Evolutionary conservation across 2,329 filamentous ascomycete species (phyloP).

Genomic region (Orbilia quercus): DNA sequence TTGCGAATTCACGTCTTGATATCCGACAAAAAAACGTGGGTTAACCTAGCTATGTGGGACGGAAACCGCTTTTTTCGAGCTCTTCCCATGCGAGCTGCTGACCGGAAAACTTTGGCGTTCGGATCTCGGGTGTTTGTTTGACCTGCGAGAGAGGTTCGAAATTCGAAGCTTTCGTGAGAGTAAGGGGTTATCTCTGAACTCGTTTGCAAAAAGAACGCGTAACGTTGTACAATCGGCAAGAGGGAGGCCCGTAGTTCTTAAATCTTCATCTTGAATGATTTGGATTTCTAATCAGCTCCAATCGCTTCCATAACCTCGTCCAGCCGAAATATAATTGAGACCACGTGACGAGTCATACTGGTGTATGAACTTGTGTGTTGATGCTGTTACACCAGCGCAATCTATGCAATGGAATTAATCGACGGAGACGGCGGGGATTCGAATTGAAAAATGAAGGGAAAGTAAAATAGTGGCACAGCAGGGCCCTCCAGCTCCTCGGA

Average conservation of each 20-base stretch:
- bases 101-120: constrained; percentile 6
- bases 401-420: no score
- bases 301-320: no score
- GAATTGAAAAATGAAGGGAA: neutral
- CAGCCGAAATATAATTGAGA: no score
- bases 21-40: neutral
- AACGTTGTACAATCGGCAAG: constrained; percentile 7
- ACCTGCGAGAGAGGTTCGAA: neutral
- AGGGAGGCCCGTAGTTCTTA: neutral
- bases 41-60: constrained; percentile 4
- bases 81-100: constrained; percentile 15
- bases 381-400: neutral
- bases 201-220: constrained; percentile 9
- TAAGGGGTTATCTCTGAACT: no score
- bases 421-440: neutral
- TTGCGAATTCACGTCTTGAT: neutral
- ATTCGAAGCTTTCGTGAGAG: no score
- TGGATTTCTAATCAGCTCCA: neutral
- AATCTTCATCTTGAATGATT: neutral
- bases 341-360: no score
- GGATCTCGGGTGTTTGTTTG: constrained; percentile 11
- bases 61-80: neutral
- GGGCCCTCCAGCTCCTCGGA: neutral
- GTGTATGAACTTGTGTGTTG: no score
- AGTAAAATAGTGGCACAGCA: neutral